Evolutionary conservation across 2,329 filamentous ascomycete species (phyloP), one percentile per base, ranked within the genome.

Genomic region (Pezicula neosporulosa): DNA sequence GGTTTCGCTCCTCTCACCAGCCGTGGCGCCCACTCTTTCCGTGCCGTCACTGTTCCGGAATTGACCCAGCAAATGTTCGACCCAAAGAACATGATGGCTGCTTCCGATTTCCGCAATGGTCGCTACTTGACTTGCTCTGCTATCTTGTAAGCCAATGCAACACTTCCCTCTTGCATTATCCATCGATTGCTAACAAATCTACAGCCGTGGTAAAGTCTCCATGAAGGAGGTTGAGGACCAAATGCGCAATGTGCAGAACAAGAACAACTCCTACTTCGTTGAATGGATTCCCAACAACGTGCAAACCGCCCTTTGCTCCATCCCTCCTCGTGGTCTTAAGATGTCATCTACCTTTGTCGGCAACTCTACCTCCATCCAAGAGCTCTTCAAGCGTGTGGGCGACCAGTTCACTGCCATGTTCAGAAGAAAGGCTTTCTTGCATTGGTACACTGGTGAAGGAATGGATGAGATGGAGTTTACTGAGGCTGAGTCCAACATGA

Each of bases 401-500:
- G 94, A 99, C 77, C 94, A 99, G 81, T 99, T 99, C 86, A 92
- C 88, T 78, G 94, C 92, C 73, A 99, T 99, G 94, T 99, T 99
- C 88, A 86, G 94, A 80, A 91, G 94, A 80, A 99, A 97, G 89
- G 94, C 94, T 86, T 99, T 99, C 91, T 90, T 99, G 85, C 94
- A 97, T 83, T 99, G 94, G 94, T 99, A 99, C 81, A 99, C 94
- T 85, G 92, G 92, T 71, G 94, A 99, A 85, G 94, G 94, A 80
- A 99, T 99, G 94, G 94, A 99, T 78, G 94, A 99, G 87, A 97
- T 99, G 94, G 94, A 99, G 82, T 99, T 99, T 83, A 99, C 94
- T 72, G 94, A 99, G 85, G 94, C 94, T 66, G 94, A 99, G 87
- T 96, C 90, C 78, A 99, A 99, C 84, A 97, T 99, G 94, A 97